Evolutionary conservation across 768 basidiomycete species (phyloP), one percentile per base, ranked within the genome.

Genomic region (Fomitopsis serialis): DNA sequence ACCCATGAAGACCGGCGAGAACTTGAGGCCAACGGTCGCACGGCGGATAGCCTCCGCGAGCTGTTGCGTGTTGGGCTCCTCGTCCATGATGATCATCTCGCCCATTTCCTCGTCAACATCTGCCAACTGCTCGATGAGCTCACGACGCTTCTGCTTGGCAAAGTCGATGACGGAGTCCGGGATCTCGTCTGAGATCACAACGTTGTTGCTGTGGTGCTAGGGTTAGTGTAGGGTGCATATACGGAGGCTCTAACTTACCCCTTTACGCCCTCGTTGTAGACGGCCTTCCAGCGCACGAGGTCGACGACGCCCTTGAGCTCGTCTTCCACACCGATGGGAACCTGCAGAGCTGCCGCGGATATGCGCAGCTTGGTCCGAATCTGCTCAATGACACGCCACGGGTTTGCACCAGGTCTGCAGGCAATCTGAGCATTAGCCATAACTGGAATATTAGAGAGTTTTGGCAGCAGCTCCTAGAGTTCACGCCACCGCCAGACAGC

Each of bases 71-170:
- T 75, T 80, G 19, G 94, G 92, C 2, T 76, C 76, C 58, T 87
- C 80, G 66, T 99, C 97, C 65, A 82, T 86, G 34, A 99, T 74
- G 67, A 95, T 82, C 25, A 95, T 76, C 62, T 99, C 97, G 19
- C 88, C 91, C n/a, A 99, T 83, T 61, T 84, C 81, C 50, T 99
- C 95, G 65, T 99, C 97, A 2, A 93, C 96, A 66, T 99, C 97
- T 1, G 97, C 93, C 12, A 99, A 82, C 61, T 90, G 85, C 62
- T 98, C 97, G 55, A 99, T 84, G 48, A 99, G 85, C 66, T 98
- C 96, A 0, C 77, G 74, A 34, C 94, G 89, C 73, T 98, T 98
- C 60, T 81, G 78, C 62, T 82, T 78, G 21, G 91, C 95, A 1
- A 95, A 73, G 35, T 82, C 82, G 32, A 86, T 59, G 34, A 92